A percentile compares a stretch with the other conserved stretches of the same genome.
These are phyloP conservation scores for Neopestalotiopsis sp. DNA, from an alignment of 2,329 filamentous ascomycete genomes.

Conservation along the genomic window DNA sequence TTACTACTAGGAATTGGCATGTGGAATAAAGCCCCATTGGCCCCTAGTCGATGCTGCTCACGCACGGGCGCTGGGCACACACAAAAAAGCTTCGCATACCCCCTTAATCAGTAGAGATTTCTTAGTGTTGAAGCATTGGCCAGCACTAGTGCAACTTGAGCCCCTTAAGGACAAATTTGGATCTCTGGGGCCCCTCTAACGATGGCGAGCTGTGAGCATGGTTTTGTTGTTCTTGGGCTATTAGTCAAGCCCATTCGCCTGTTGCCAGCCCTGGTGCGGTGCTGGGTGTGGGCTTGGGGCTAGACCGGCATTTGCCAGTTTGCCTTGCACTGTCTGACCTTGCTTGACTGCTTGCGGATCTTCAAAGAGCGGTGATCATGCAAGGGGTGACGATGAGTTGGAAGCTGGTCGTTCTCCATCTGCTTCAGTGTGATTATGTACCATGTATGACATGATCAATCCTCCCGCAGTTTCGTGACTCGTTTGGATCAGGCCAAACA, in stretches of 20 bases:
- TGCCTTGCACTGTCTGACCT: too few relatives aligned
- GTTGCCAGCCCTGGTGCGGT: background rate
- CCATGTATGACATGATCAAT: too few relatives aligned
- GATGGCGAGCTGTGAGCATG: background rate
- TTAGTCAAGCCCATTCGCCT: background rate
- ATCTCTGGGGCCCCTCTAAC: background rate
- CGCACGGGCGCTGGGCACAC: background rate
- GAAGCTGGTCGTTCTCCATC: too few relatives aligned
- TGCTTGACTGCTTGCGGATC: background rate
- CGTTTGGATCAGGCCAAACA: background rate
- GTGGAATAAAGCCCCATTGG: background rate
- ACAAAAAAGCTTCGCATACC: slow-evolving; percentile 2
- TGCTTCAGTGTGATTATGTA: too few relatives aligned
- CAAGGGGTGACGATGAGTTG: too few relatives aligned
- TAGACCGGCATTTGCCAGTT: background rate
- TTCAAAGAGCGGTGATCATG: background rate
- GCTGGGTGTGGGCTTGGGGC: background rate
- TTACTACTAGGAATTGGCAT: background rate
- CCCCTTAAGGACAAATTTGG: background rate
- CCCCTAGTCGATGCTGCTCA: background rate
- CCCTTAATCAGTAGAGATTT: slow-evolving; percentile 14
- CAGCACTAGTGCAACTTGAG: background rate
- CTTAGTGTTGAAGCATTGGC: slow-evolving; percentile 6
- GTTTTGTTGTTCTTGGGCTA: background rate
- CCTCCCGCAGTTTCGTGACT: background rate